Evolutionary conservation across 1,284 basidiomycete genomes (phyloP).

Genomic region (Mycena sp.): DNA sequence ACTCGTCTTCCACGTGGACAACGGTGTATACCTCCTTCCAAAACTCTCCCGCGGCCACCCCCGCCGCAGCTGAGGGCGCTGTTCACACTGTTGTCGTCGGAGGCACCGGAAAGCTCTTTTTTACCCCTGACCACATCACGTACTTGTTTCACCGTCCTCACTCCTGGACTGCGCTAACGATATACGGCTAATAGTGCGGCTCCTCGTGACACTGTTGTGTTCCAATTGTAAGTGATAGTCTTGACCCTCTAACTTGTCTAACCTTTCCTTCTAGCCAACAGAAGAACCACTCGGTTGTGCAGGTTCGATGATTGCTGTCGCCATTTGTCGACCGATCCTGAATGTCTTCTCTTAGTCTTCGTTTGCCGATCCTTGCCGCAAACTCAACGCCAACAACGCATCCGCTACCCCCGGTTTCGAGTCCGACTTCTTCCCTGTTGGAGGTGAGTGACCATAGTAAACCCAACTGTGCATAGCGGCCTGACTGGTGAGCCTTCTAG

Average conservation of each 20-base stretch:
- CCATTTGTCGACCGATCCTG: no score
- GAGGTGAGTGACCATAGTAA: slow-evolving; percentile 6
- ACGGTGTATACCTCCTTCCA: slow-evolving; percentile 52
- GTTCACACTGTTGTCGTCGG: slow-evolving; percentile 56
- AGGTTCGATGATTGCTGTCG: slow-evolving; percentile 56
- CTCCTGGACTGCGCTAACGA: background rate
- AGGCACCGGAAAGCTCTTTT: slow-evolving; percentile 43
- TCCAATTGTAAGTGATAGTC: slow-evolving; percentile 11
- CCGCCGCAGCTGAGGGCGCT: slow-evolving; percentile 41
- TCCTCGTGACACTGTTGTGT: slow-evolving; percentile 42
- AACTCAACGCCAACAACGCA: slow-evolving; percentile 45
- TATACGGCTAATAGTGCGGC: slow-evolving; percentile 37
- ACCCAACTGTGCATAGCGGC: slow-evolving; percentile 7
- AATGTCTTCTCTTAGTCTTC: no score
- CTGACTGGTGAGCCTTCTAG: slow-evolving; percentile 52
- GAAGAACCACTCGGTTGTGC: slow-evolving; percentile 68
- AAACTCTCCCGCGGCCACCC: slow-evolving; percentile 50
- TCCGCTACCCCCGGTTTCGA: slow-evolving; percentile 13
- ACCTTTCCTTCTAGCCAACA: slow-evolving; percentile 28
- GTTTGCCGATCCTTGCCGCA: slow-evolving; percentile 31
- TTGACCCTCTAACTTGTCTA: background rate
- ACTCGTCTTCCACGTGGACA: slow-evolving; percentile 43
- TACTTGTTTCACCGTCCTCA: background rate
- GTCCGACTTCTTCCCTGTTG: slow-evolving; percentile 58
- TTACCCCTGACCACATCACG: slow-evolving; percentile 52